Percentiles rank a stretch among this genome's conserved stretches.
Evolutionary conservation across 495 filamentous ascomycete genomes (phyloP).

Genomic region (Talaromyces wortmannii): DNA sequence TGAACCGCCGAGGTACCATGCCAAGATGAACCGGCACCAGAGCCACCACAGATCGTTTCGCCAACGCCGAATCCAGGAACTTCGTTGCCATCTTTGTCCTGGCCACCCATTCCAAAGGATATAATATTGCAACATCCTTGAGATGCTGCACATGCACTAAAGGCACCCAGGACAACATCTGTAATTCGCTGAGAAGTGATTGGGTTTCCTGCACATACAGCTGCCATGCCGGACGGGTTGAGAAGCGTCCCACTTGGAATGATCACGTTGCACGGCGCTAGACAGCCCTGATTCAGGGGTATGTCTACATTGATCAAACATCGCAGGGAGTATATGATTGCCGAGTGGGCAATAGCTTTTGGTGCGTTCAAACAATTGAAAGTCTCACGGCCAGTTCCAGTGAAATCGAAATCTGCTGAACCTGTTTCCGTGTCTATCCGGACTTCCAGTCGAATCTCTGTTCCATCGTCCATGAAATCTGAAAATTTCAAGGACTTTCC

Average conservation of each 20-base stretch:
- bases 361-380: slow-evolving; percentile 74
- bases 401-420: slow-evolving; percentile 78
- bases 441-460: slow-evolving; percentile 33
- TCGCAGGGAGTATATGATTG: slow-evolving; percentile 93
- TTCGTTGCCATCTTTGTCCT: slow-evolving; percentile 68
- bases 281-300: slow-evolving; percentile 95
- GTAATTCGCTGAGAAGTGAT: slow-evolving; percentile 88
- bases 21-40: slow-evolving; percentile 83
- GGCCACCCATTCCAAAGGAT: slow-evolving; percentile 39
- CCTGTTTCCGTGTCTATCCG: slow-evolving; percentile 70
- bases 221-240: slow-evolving; percentile 77
- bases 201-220: slow-evolving; percentile 96
- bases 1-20: slow-evolving; percentile 86
- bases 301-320: slow-evolving; percentile 91
- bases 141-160: slow-evolving; percentile 81
- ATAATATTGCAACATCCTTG: slow-evolving; percentile 92
- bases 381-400: slow-evolving; percentile 66
- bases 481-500: slow-evolving; percentile 72
- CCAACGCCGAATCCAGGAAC: slow-evolving; percentile 92
- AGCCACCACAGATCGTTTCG: slow-evolving; percentile 92
- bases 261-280: slow-evolving; percentile 76
- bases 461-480: slow-evolving; percentile 83
- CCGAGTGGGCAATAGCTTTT: slow-evolving; percentile 86
- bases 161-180: slow-evolving; percentile 87
- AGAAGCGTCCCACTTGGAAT: slow-evolving; percentile 81